Percentiles rank a stretch among this genome's conserved stretches.
Evolutionary conservation across 495 filamentous ascomycete species (phyloP).

Genomic region (Cercophora scortea): DNA sequence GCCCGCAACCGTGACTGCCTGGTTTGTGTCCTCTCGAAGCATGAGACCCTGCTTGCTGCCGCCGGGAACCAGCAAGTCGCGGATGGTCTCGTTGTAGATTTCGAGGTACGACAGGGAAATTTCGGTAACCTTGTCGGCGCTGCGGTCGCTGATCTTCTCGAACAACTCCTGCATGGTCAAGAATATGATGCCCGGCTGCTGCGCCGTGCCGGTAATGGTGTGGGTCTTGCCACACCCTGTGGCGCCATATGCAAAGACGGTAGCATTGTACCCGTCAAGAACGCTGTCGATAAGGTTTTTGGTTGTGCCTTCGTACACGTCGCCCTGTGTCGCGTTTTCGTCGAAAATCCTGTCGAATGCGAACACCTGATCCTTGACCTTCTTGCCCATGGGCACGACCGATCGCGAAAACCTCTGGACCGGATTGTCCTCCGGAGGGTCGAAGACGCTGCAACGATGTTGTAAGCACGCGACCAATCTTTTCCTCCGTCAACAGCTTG

Average conservation of each 20-base stretch:
- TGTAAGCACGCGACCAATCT: not conserved
- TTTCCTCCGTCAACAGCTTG: not conserved
- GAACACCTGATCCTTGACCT: constrained; percentile 96
- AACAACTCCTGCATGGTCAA: constrained; percentile 98
- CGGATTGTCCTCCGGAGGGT: constrained; percentile 93
- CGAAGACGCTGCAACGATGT: constrained; percentile 67
- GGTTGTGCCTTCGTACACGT: constrained; percentile 95
- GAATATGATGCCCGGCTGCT: constrained; percentile 97
- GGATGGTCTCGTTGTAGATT: constrained; percentile 99
- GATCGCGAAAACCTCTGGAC: constrained; percentile 84
- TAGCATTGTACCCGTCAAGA: constrained; percentile 96
- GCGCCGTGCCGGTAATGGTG: constrained; percentile 83
- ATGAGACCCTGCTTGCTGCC: constrained; percentile 82
- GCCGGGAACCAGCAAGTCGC: constrained; percentile 82
- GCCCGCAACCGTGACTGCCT: constrained; percentile 86
- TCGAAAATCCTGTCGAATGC: constrained; percentile 96
- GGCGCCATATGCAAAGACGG: constrained; percentile 96
- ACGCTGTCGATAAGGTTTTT: constrained; percentile 85
- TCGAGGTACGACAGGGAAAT: constrained; percentile 93
- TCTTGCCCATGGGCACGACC: constrained; percentile 73
- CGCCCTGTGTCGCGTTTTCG: constrained; percentile 84
- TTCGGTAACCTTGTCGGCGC: constrained; percentile 79
- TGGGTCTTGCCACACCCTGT: constrained; percentile 98
- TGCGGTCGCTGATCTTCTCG: constrained; percentile 82
- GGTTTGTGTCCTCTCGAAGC: constrained; percentile 90